These are phyloP conservation scores for Wilhelminamyces savonicus DNA, from an alignment of 805 yeast species.

Conservation along the genomic window DNA sequence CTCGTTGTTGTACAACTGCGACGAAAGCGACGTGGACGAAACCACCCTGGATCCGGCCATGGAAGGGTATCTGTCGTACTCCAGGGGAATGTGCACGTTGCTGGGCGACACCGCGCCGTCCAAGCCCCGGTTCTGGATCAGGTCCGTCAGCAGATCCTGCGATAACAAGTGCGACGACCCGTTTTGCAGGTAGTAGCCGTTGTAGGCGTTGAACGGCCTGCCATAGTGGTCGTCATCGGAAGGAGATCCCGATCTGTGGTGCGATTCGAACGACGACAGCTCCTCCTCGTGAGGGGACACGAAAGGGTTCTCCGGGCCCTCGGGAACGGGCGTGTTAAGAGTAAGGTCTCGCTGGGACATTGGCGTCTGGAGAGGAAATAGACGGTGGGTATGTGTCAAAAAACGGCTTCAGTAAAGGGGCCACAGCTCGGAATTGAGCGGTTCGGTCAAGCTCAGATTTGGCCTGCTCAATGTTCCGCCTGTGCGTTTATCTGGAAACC, in stretches of 20 bases:
- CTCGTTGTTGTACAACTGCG: conserved; percentile 11
- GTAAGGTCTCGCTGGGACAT: conserved; percentile 29
- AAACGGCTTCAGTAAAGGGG: no score
- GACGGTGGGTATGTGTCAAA: no score
- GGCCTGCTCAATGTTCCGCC: no score
- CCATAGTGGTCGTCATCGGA: conserved; percentile 19
- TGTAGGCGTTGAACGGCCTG: conserved; percentile 35
- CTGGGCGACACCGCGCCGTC: conserved; percentile 5
- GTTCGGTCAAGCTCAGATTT: no score
- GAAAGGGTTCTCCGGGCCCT: conserved; percentile 10
- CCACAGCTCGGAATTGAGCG: no score
- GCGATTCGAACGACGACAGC: neutral
- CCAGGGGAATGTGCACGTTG: conserved; percentile 1
- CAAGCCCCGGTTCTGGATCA: conserved; percentile 1
- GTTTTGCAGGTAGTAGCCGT: conserved; percentile 27
- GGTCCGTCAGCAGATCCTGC: neutral
- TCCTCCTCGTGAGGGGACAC: conserved; percentile 1
- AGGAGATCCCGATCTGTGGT: conserved; percentile 8
- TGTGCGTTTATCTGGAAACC: no score
- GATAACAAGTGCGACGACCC: conserved; percentile 32
- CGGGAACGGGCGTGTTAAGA: conserved; percentile 11
- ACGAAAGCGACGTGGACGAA: conserved; percentile 7
- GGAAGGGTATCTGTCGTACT: conserved; percentile 13
- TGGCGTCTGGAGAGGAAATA: no score
- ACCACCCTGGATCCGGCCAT: conserved; percentile 8